Percentiles rank a stretch among this genome's conserved stretches.
These are phyloP conservation scores for Eremothecium cymbalariae DNA, from an alignment of 1,139 yeast genomes.

Conservation along the genomic window DNA sequence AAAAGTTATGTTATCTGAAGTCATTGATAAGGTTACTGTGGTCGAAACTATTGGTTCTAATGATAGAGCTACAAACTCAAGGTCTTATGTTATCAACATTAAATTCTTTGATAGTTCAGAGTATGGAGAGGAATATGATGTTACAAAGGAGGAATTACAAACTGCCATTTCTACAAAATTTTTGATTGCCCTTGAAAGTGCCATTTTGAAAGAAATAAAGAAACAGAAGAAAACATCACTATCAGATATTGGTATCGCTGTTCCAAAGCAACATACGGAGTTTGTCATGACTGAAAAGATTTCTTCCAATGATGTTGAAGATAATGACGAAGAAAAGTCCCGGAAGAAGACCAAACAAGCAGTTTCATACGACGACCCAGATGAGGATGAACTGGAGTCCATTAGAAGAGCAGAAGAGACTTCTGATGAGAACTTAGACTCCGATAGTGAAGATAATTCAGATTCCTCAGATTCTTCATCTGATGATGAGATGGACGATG, in stretches of 20 bases:
- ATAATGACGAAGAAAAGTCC: constrained; percentile 61
- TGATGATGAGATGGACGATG: constrained; percentile 27
- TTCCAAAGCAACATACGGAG: constrained; percentile 47
- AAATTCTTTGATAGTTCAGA: constrained; percentile 70
- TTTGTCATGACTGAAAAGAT: constrained; percentile 34
- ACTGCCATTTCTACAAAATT: constrained; percentile 56
- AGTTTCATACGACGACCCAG: constrained; percentile 90
- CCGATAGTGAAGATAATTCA: constrained; percentile 36
- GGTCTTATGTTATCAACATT: constrained; percentile 69
- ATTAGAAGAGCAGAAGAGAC: constrained; percentile 76
- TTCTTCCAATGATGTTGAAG: constrained; percentile 43
- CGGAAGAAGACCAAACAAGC: constrained; percentile 67
- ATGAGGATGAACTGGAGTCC: constrained; percentile 83
- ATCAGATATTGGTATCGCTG: constrained; percentile 68
- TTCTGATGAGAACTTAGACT: constrained; percentile 48
- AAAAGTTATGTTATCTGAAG: constrained; percentile 76
- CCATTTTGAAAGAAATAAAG: constrained; percentile 72
- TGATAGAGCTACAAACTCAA: constrained; percentile 42
- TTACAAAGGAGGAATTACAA: constrained; percentile 72
- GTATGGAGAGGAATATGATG: constrained; percentile 83
- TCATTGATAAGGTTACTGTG: constrained; percentile 76
- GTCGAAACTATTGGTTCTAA: constrained; percentile 75
- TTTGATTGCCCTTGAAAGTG: constrained; percentile 60
- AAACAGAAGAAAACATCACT: constrained; percentile 59
- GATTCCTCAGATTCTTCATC: constrained; percentile 35